These are phyloP conservation scores for Cryphonectria radicalis DNA, from an alignment of 2,329 filamentous ascomycete genomes.

Conservation along the genomic window DNA sequence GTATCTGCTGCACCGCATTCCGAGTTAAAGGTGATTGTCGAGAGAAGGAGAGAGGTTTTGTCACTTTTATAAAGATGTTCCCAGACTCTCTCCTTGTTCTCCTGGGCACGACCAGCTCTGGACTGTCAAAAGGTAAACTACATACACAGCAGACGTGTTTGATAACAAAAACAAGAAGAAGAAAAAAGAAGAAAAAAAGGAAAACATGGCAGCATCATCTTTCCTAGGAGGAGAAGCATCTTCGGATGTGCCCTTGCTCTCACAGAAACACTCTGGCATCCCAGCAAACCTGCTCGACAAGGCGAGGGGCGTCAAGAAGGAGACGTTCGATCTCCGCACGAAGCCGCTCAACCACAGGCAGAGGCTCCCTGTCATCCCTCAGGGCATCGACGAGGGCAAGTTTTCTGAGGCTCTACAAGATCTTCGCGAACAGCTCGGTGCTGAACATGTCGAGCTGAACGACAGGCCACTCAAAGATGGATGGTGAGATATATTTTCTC, in stretches of 20 bases:
- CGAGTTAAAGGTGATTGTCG: neutral
- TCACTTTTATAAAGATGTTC: neutral
- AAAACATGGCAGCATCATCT: slow-evolving; percentile 10
- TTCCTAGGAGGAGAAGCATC: slow-evolving; percentile 33
- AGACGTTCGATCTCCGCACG: slow-evolving; percentile 41
- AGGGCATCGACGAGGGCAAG: slow-evolving; percentile 40
- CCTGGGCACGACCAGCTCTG: neutral
- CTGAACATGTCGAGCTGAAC: slow-evolving; percentile 45
- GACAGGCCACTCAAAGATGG: slow-evolving; percentile 47
- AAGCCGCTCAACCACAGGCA: slow-evolving; percentile 38
- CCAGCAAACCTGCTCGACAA: slow-evolving; percentile 43
- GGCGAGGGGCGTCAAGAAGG: slow-evolving; percentile 40
- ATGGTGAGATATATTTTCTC: slow-evolving; percentile 38
- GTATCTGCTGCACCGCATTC: neutral
- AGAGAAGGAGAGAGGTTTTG: too few relatives aligned
- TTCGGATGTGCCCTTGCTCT: slow-evolving; percentile 40
- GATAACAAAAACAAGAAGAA: too few relatives aligned
- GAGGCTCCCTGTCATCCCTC: slow-evolving; percentile 43
- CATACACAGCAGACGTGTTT: neutral
- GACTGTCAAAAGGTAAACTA: neutral
- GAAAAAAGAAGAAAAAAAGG: neutral
- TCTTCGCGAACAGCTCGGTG: slow-evolving; percentile 40
- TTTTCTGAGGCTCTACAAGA: slow-evolving; percentile 40
- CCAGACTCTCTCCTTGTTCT: neutral
- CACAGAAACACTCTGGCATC: slow-evolving; percentile 46